Evolutionary conservation across 768 basidiomycete genomes (phyloP).

Genomic region (Sporobolomyces pararoseus): DNA sequence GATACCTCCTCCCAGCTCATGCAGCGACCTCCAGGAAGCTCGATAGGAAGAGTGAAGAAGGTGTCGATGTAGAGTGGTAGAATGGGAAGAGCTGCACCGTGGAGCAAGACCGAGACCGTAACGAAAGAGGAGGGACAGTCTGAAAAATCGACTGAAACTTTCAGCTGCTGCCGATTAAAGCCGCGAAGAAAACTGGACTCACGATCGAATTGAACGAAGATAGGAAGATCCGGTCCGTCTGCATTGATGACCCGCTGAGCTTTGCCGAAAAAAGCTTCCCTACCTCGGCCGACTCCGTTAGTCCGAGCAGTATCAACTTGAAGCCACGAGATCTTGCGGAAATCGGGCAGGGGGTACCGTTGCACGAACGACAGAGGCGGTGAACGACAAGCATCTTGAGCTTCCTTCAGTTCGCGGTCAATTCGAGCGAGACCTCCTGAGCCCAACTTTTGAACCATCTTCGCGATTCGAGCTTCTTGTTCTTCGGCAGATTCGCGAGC

Average conservation of each 20-base stretch:
- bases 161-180: too few species aligned
- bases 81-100: conserved; percentile 69
- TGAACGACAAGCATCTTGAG: conserved; percentile 75
- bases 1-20: conserved; percentile 82
- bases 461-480: conserved; percentile 70
- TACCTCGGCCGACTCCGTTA: conserved; percentile 51
- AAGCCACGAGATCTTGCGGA: conserved; percentile 85
- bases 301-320: conserved; percentile 66
- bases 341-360: conserved; percentile 78
- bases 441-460: conserved; percentile 67
- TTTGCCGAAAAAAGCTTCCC: conserved; percentile 42
- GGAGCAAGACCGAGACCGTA: conserved; percentile 70
- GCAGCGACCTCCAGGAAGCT: conserved; percentile 60
- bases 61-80: conserved; percentile 67
- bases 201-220: conserved; percentile 85
- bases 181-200: too few species aligned
- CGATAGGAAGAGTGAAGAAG: conserved; percentile 83
- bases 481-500: conserved; percentile 71
- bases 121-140: conserved; percentile 78
- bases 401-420: conserved; percentile 63
- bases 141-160: background rate
- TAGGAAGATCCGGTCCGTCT: conserved; percentile 65
- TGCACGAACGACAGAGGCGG: conserved; percentile 76
- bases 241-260: conserved; percentile 62
- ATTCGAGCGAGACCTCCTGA: conserved; percentile 70